Conservation (phyloP, 441 rosid species). For the Macaranga tanarius region DNA sequence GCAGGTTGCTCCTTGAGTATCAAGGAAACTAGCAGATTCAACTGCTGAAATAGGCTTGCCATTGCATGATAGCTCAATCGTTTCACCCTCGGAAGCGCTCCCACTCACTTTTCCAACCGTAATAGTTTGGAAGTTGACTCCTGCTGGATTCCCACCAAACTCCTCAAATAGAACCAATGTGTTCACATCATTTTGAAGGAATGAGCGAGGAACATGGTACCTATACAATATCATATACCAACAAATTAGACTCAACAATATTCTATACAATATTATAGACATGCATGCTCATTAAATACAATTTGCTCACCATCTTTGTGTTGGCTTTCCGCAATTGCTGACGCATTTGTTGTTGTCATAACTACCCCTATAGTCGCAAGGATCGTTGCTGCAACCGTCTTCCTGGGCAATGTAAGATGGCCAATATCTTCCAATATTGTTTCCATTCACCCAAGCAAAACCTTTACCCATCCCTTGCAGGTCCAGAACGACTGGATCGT, state of each 20-base stretch:
- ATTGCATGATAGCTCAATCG: slow-evolving; percentile 51
- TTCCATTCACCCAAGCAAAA: slow-evolving; percentile 60
- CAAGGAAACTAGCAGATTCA: slow-evolving; percentile 53
- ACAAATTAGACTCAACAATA: too few species aligned
- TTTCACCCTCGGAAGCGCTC: slow-evolving; percentile 37
- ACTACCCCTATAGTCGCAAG: slow-evolving; percentile 52
- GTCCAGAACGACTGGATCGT: slow-evolving; percentile 50
- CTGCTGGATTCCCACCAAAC: slow-evolving; percentile 53
- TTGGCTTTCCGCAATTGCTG: slow-evolving; percentile 57
- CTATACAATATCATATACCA: slow-evolving; percentile 28
- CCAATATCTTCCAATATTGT: slow-evolving; percentile 68
- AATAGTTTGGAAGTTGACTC: slow-evolving; percentile 43
- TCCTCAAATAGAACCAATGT: slow-evolving; percentile 68
- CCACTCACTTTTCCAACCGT: slow-evolving; percentile 35
- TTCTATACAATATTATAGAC: too few species aligned
- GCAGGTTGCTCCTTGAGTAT: slow-evolving; percentile 37
- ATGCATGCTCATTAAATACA: too few species aligned
- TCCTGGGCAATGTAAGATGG: slow-evolving; percentile 36
- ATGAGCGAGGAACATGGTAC: slow-evolving; percentile 78
- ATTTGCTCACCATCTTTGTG: slow-evolving; percentile 52
- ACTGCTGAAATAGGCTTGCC: slow-evolving; percentile 46
- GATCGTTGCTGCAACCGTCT: slow-evolving; percentile 38
- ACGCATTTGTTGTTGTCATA: slow-evolving; percentile 47
- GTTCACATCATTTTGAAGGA: slow-evolving; percentile 41
- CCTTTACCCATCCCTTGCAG: slow-evolving; percentile 67